Percentiles rank a stretch among this genome's conserved stretches.
These are phyloP conservation scores for Pleurotus platypus DNA, from an alignment of 768 basidiomycete genomes.

Conservation along the genomic window DNA sequence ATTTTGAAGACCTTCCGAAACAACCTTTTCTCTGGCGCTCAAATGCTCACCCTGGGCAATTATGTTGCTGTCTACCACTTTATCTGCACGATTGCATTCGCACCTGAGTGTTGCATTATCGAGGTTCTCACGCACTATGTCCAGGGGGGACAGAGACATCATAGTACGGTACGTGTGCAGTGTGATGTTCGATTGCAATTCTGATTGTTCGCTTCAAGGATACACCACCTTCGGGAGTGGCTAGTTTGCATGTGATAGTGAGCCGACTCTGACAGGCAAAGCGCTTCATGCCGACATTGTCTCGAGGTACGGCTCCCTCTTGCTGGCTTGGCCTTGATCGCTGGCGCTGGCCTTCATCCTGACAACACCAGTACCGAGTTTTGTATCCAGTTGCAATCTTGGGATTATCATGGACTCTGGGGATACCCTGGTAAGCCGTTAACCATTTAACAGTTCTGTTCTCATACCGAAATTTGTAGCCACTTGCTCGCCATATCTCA, in stretches of 20 bases:
- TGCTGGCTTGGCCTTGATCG: slow-evolving; percentile 14
- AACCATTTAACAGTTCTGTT: background rate
- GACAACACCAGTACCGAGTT: slow-evolving; percentile 23
- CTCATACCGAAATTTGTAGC: slow-evolving; percentile 22
- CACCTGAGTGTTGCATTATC: slow-evolving; percentile 17
- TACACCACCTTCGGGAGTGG: background rate
- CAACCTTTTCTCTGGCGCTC: slow-evolving; percentile 28
- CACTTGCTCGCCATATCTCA: slow-evolving; percentile 21
- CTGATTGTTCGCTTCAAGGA: slow-evolving; percentile 6
- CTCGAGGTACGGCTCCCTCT: slow-evolving; percentile 17
- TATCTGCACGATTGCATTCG: too few relatives aligned
- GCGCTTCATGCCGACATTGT: slow-evolving; percentile 23
- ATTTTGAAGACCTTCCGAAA: slow-evolving; percentile 14
- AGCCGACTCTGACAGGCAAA: slow-evolving; percentile 18
- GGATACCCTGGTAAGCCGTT: slow-evolving; percentile 1
- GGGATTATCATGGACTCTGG: slow-evolving; percentile 19
- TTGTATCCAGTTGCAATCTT: slow-evolving; percentile 15
- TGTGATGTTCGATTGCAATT: slow-evolving; percentile 11
- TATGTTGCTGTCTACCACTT: background rate
- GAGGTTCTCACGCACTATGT: slow-evolving; percentile 18
- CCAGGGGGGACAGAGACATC: slow-evolving; percentile 20
- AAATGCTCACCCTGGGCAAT: slow-evolving; percentile 22
- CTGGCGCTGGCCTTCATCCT: slow-evolving; percentile 20
- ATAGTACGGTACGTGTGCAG: slow-evolving; percentile 16
- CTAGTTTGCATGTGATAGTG: background rate